Percentiles rank a stretch among this genome's conserved stretches.
Conservation (phyloP, 2,329 filamentous ascomycete genomes). For the Cordyceps tenuipes region DNA sequence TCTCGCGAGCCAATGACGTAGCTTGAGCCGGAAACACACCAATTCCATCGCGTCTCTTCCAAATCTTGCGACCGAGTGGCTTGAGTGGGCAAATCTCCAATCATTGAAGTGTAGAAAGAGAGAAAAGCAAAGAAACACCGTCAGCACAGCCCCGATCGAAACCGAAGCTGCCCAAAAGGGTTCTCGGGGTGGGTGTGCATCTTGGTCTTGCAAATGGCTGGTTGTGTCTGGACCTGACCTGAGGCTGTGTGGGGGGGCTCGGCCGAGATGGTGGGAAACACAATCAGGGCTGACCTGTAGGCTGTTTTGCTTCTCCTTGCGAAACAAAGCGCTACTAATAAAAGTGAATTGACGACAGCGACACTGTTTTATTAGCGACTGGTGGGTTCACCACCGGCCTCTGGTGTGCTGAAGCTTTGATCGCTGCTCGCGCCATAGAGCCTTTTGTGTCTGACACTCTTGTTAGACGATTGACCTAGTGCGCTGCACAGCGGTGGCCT, state of each 20-base stretch:
- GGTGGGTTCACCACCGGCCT: neutral
- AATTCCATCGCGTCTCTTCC: neutral
- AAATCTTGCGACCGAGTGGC: neutral
- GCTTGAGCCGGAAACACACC: neutral
- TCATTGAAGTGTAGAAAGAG: neutral
- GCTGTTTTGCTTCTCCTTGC: neutral
- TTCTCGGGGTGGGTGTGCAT: too few relatives aligned
- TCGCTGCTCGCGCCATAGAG: neutral
- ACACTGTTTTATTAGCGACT: neutral
- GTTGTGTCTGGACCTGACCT: neutral
- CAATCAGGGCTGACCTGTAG: conserved; percentile 2
- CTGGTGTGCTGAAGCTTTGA: neutral
- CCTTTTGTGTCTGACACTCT: neutral
- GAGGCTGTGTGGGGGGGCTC: conserved; percentile 9
- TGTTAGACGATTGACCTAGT: neutral
- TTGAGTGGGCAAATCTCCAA: neutral
- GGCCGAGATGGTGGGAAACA: conserved; percentile 1
- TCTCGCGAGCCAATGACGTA: neutral
- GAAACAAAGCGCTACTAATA: neutral
- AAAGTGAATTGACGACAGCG: too few relatives aligned
- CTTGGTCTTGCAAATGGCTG: neutral
- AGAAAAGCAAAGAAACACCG: neutral
- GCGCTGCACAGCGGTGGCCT: too few relatives aligned
- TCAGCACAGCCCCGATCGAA: conserved; percentile 1
- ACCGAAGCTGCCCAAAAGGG: neutral